Evolutionary conservation across 306 rosid species (phyloP).

Genomic region (Benincasa hispida): DNA sequence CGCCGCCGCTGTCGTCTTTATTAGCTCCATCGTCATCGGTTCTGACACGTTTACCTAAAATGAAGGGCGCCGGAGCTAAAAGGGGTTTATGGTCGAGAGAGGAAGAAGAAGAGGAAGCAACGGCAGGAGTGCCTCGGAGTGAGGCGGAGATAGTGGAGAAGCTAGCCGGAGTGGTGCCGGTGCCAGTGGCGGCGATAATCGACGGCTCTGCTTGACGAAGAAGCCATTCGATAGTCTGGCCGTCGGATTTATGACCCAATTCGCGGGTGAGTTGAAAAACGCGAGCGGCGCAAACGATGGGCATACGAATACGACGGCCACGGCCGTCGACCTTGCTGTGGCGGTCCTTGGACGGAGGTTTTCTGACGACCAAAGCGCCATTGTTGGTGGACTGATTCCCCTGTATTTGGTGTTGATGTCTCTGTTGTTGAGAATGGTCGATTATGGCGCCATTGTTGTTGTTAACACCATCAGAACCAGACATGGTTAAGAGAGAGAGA

Average conservation of each 20-base stretch:
- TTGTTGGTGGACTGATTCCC: conserved; percentile 9
- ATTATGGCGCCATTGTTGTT: conserved; percentile 23
- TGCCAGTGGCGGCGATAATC: conserved; percentile 94
- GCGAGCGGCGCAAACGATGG: conserved; percentile 90
- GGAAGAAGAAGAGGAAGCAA: conserved; percentile 4
- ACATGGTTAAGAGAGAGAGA: conserved; percentile 28
- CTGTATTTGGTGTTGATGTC: background rate
- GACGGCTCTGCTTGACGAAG: conserved; percentile 99
- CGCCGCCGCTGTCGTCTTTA: conserved; percentile 5
- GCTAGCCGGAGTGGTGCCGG: conserved; percentile 83
- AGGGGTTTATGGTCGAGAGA: conserved; percentile 44
- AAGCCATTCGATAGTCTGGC: conserved; percentile 98
- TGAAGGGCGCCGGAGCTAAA: conserved; percentile 65
- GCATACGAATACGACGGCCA: conserved; percentile 95
- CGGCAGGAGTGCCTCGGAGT: conserved; percentile 19
- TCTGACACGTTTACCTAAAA: conserved; percentile 81
- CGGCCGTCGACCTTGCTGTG: conserved; percentile 96
- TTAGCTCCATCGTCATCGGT: conserved; percentile 43
- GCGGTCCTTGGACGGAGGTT: conserved; percentile 84
- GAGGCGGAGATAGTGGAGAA: conserved; percentile 73
- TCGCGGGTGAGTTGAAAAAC: conserved; percentile 97
- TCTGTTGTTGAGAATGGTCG: conserved; percentile 27
- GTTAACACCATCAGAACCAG: conserved; percentile 47
- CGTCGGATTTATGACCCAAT: conserved; percentile 92
- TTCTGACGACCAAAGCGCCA: conserved; percentile 41